Evolutionary conservation across 1,284 basidiomycete genomes (phyloP).

Genomic region (Cryptococcus sp.): DNA sequence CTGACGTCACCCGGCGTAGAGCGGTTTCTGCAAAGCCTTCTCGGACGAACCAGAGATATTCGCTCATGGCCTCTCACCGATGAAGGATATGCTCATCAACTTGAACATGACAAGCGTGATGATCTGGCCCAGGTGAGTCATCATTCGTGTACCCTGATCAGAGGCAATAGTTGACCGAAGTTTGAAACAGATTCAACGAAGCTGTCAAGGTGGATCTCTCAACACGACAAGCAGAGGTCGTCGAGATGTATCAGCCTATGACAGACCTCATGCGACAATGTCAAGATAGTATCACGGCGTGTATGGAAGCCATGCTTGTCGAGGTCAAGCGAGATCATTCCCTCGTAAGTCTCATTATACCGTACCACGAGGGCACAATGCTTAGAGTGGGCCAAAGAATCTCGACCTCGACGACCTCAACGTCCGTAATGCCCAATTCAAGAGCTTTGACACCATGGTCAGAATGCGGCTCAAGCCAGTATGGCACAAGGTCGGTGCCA

Average conservation of each 20-base stretch:
- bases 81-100: conserved; percentile 90
- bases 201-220: conserved; percentile 77
- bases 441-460: conserved; percentile 87
- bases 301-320: conserved; percentile 85
- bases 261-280: conserved; percentile 86
- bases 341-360: conserved; percentile 58
- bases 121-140: conserved; percentile 79
- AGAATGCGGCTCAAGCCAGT: conserved; percentile 86
- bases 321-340: conserved; percentile 89
- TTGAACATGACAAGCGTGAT: conserved; percentile 83
- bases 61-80: conserved; percentile 83
- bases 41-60: conserved; percentile 95
- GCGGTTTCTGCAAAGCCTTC: conserved; percentile 94
- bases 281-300: conserved; percentile 89
- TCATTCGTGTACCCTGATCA: neutral
- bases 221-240: conserved; percentile 81
- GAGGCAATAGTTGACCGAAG: neutral
- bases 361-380: neutral
- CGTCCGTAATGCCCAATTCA: conserved; percentile 91
- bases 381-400: conserved; percentile 56
- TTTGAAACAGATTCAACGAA: conserved; percentile 74
- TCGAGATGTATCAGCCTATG: conserved; percentile 87
- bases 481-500: conserved; percentile 93
- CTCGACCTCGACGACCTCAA: conserved; percentile 92
- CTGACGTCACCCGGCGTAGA: conserved; percentile 49